A percentile compares a stretch with the other conserved stretches of the same genome.
phyloP scores from a whole-genome alignment of 2,329 filamentous ascomycete species.

The Fusarium lyarnte region DNA sequence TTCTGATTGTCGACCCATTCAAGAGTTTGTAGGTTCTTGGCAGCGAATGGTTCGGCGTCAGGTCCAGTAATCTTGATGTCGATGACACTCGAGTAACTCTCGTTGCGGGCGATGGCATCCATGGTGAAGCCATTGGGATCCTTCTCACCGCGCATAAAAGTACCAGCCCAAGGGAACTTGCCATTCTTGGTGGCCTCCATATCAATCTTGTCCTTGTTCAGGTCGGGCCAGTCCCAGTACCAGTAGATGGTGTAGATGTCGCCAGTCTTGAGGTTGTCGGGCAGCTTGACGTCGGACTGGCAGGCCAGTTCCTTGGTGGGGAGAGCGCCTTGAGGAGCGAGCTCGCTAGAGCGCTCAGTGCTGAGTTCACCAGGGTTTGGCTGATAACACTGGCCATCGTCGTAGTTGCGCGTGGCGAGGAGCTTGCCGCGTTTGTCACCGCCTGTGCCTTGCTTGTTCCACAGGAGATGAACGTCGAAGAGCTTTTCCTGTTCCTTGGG shows the following conservation, averaged over 20 bases:
- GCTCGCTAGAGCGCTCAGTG: slow-evolving; percentile 64
- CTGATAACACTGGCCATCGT: slow-evolving; percentile 92
- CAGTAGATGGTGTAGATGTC: slow-evolving; percentile 86
- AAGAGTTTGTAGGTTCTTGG: slow-evolving; percentile 36
- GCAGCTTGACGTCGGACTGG: slow-evolving; percentile 83
- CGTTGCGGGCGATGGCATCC: slow-evolving; percentile 49
- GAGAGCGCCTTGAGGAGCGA: slow-evolving; percentile 61
- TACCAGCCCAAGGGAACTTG: slow-evolving; percentile 54
- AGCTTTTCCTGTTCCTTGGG: slow-evolving; percentile 62
- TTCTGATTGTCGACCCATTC: slow-evolving; percentile 51
- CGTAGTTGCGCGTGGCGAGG: slow-evolving; percentile 81
- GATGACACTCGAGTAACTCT: slow-evolving; percentile 54
- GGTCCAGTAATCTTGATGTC: slow-evolving; percentile 51
- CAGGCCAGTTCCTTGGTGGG: slow-evolving; percentile 75
- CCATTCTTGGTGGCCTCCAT: slow-evolving; percentile 52
- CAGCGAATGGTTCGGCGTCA: slow-evolving; percentile 35
- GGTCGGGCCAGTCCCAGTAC: slow-evolving; percentile 93
- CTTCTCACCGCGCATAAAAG: slow-evolving; percentile 52
- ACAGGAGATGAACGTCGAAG: slow-evolving; percentile 75
- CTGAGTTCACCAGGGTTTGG: slow-evolving; percentile 70
- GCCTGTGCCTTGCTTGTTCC: slow-evolving; percentile 83
- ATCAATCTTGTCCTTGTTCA: slow-evolving; percentile 56
- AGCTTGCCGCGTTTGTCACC: slow-evolving; percentile 82
- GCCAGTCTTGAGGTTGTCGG: slow-evolving; percentile 68
- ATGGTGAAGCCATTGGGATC: slow-evolving; percentile 50